Percentiles rank a stretch among this genome's conserved stretches.
Evolutionary conservation across 352 stramenopile genomes (phyloP).

Genomic region (Phytophthora citrophthora): DNA sequence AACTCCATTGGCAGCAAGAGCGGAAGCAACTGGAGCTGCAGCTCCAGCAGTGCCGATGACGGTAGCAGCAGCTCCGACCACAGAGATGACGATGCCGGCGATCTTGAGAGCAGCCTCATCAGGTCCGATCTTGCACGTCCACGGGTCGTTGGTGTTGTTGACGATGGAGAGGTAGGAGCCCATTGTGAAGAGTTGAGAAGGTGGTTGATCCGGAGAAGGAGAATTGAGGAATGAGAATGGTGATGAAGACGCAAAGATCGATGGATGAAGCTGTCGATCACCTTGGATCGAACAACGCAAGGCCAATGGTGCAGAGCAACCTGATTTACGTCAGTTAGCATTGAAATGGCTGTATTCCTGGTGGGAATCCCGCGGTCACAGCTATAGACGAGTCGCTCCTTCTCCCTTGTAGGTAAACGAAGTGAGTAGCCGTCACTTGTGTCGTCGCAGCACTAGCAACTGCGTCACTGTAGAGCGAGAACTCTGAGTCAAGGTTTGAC

Average conservation of each 20-base stretch:
- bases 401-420: slow-evolving; percentile 4
- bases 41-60: slow-evolving; percentile 38
- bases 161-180: slow-evolving; percentile 54
- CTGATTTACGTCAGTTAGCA: slow-evolving; percentile 9
- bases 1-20: slow-evolving; percentile 32
- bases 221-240: neutral
- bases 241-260: neutral
- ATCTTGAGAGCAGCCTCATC: slow-evolving; percentile 53
- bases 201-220: neutral
- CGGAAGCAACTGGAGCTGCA: slow-evolving; percentile 33
- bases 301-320: neutral
- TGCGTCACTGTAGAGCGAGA: neutral
- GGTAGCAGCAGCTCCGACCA: slow-evolving; percentile 28
- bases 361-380: slow-evolving; percentile 8
- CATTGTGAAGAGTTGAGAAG: slow-evolving; percentile 28
- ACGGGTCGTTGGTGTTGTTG: slow-evolving; percentile 50
- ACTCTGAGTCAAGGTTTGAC: neutral
- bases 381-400: neutral
- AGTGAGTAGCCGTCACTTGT: slow-evolving; percentile 11
- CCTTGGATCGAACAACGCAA: slow-evolving; percentile 7
- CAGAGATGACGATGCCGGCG: slow-evolving; percentile 34
- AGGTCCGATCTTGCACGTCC: slow-evolving; percentile 47
- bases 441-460: slow-evolving; percentile 4
- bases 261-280: neutral
- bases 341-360: slow-evolving; percentile 1